Evolutionary conservation across 163 green algal species (phyloP).

Genomic region (Prototheca wickerhamii): DNA sequence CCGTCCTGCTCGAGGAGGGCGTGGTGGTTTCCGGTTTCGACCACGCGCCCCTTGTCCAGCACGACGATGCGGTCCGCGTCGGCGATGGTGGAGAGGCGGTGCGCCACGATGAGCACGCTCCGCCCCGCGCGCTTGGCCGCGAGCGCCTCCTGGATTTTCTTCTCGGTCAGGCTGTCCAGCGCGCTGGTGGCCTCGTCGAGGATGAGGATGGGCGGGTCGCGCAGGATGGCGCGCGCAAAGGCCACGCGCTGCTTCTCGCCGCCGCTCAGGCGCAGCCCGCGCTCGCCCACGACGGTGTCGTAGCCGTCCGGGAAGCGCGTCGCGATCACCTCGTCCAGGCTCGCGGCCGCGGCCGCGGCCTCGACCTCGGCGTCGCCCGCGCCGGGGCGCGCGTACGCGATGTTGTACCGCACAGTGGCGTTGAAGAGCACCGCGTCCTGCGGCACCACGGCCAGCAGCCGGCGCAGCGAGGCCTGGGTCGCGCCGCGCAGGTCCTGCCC

Average conservation of each 20-base stretch:
- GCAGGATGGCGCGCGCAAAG: constrained; percentile 66
- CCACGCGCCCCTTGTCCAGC: constrained; percentile 34
- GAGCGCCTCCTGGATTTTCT: constrained; percentile 50
- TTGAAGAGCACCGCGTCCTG: constrained; percentile 77
- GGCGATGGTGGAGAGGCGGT: constrained; percentile 84
- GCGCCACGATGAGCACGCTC: constrained; percentile 88
- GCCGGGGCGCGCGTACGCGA: constrained; percentile 66
- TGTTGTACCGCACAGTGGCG: constrained; percentile 67
- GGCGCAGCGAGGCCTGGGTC: constrained; percentile 54
- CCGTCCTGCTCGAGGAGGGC: constrained; percentile 56
- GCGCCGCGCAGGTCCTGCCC: constrained; percentile 57
- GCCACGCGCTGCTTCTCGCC: constrained; percentile 93
- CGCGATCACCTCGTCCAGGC: constrained; percentile 66
- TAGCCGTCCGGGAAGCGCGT: constrained; percentile 64
- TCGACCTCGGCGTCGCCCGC: constrained; percentile 69
- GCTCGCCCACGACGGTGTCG: constrained; percentile 83
- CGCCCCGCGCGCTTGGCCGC: constrained; percentile 15
- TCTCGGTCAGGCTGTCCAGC: constrained; percentile 80
- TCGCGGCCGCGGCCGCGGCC: constrained; percentile 54
- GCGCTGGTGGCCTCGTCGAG: constrained; percentile 78
- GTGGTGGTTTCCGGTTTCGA: constrained; percentile 50
- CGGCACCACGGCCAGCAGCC: constrained; percentile 76
- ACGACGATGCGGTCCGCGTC: constrained; percentile 78
- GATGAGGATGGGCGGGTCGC: constrained; percentile 50
- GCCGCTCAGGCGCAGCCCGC: constrained; percentile 83